Percentiles rank a stretch among this genome's conserved stretches.
Conservation (phyloP, 163 green algal genomes). For the Volvox carteri region DNA sequence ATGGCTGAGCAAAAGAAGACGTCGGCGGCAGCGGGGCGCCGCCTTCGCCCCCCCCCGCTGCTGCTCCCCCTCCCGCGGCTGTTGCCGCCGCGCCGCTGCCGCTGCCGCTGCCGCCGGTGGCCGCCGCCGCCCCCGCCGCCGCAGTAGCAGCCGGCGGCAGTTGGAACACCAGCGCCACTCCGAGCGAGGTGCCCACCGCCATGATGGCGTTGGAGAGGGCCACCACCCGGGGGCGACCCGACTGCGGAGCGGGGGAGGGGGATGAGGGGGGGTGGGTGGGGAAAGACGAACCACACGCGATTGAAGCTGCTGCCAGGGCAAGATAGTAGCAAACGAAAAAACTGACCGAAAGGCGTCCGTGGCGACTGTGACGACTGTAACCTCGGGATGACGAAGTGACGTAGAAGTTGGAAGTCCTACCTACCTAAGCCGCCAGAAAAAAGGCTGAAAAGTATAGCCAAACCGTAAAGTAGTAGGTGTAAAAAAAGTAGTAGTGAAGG, state of each 20-base stretch:
- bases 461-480: too few species aligned
- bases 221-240: conserved; percentile 57
- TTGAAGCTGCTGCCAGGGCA: background rate
- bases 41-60: background rate
- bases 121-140: background rate
- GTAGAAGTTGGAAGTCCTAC: too few species aligned
- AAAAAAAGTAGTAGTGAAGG: too few species aligned
- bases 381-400: too few species aligned
- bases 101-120: background rate
- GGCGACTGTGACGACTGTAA: too few species aligned
- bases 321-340: background rate
- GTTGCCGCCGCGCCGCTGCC: conserved; percentile 3
- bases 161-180: conserved; percentile 64
- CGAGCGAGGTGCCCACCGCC: conserved; percentile 71
- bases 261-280: background rate
- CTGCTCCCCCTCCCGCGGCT: too few species aligned
- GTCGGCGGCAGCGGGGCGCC: background rate
- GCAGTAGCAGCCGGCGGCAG: conserved; percentile 53
- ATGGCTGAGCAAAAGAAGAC: too few species aligned
- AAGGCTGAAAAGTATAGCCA: background rate
- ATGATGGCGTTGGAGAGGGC: conserved; percentile 63
- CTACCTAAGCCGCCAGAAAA: background rate
- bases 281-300: background rate
- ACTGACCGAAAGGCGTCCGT: background rate
- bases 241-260: background rate